phyloP scores from a whole-genome alignment of 352 stramenopile genomes.

The Aphanomyces stellatus region DNA sequence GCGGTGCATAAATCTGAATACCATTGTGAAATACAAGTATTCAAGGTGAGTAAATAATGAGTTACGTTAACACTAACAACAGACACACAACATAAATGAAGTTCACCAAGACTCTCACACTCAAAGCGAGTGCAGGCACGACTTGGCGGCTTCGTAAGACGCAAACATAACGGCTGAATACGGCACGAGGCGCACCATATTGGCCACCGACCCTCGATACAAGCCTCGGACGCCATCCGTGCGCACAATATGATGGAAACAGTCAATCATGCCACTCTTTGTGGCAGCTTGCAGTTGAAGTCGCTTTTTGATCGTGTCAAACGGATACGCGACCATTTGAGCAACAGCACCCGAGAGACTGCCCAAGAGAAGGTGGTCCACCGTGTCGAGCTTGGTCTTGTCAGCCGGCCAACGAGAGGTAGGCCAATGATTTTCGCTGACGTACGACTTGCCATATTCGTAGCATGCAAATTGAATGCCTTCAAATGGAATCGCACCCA shows the following conservation, averaged over 20 bases:
- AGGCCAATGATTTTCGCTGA: slow-evolving; percentile 39
- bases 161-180: slow-evolving; percentile 80
- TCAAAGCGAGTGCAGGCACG: slow-evolving; percentile 13
- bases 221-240: slow-evolving; percentile 58
- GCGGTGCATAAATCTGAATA: not conserved
- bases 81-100: not conserved
- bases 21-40: not conserved
- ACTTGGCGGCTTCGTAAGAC: slow-evolving; percentile 75
- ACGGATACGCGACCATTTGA: slow-evolving; percentile 79
- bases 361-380: slow-evolving; percentile 74
- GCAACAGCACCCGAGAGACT: slow-evolving; percentile 58
- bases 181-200: slow-evolving; percentile 67
- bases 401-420: slow-evolving; percentile 40
- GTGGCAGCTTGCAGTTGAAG: slow-evolving; percentile 45
- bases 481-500: slow-evolving; percentile 70
- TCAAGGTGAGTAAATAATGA: too few species aligned
- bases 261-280: slow-evolving; percentile 55
- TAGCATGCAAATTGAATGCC: slow-evolving; percentile 80
- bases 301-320: slow-evolving; percentile 78
- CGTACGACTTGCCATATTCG: slow-evolving; percentile 62
- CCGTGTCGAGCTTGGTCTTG: slow-evolving; percentile 58
- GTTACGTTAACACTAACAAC: too few species aligned
- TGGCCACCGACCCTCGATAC: slow-evolving; percentile 66
- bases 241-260: slow-evolving; percentile 58
- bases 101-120: not conserved